Evolutionary conservation across 345 rosid species (phyloP).

Genomic region (Clausena lansium): DNA sequence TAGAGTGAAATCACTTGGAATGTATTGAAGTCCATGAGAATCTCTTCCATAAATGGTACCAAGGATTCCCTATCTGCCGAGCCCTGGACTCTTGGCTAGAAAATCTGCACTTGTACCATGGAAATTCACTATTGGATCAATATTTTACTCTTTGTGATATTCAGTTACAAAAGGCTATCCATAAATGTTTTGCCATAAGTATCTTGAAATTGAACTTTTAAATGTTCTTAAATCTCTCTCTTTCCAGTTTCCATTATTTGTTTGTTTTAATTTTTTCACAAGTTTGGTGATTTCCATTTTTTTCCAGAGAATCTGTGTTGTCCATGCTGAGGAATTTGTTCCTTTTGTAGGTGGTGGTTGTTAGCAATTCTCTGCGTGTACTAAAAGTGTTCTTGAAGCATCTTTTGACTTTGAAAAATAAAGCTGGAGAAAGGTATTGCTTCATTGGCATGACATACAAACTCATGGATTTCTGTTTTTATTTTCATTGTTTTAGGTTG

Average conservation of each 20-base stretch:
- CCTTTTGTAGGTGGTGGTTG: constrained; percentile 54
- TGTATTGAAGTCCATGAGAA: not conserved
- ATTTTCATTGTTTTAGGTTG: not conserved
- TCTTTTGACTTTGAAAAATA: constrained; percentile 42
- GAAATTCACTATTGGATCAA: not conserved
- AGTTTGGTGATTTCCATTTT: not conserved
- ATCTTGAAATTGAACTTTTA: not conserved
- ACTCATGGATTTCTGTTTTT: not conserved
- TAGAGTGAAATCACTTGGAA: not conserved
- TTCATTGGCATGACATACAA: not conserved
- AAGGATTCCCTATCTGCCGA: not conserved
- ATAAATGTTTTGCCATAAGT: not conserved
- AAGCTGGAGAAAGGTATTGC: constrained; percentile 55
- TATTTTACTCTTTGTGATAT: not conserved
- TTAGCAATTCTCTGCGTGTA: constrained; percentile 54
- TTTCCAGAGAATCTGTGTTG: constrained; percentile 1
- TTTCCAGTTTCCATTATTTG: not conserved
- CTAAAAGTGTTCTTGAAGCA: constrained; percentile 63
- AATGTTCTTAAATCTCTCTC: not conserved
- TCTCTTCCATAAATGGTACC: not conserved
- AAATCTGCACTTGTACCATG: not conserved
- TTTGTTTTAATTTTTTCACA: not conserved
- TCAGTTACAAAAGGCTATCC: not conserved
- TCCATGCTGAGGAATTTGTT: constrained; percentile 9
- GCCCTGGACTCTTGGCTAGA: not conserved